phyloP scores from a whole-genome alignment of 2,329 filamentous ascomycete genomes.

The Penicillium aurantiogriseum region DNA sequence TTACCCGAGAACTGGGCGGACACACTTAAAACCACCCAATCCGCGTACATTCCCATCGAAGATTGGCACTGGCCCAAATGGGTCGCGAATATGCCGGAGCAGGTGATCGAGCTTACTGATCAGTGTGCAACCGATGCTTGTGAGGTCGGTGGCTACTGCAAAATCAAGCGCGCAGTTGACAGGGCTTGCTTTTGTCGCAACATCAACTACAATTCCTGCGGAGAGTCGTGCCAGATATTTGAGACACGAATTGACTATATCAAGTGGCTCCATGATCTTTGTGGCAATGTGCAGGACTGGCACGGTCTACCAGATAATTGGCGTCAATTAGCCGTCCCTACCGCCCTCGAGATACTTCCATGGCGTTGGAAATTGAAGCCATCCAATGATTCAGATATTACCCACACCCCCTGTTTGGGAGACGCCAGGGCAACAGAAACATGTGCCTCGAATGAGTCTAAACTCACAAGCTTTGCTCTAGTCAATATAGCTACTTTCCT shows the following conservation, averaged over 20 bases:
- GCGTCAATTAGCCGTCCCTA: neutral
- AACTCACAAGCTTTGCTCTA: neutral
- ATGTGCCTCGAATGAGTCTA: neutral
- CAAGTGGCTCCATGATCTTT: neutral
- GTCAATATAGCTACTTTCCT: constrained; percentile 1
- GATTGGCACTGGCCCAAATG: neutral
- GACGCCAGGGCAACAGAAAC: neutral
- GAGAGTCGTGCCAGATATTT: neutral
- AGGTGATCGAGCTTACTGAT: neutral
- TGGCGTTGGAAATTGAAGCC: neutral
- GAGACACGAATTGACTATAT: neutral
- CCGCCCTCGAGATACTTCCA: neutral
- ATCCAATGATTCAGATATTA: neutral
- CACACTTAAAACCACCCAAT: neutral
- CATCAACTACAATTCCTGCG: neutral
- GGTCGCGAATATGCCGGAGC: neutral
- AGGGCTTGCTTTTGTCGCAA: neutral
- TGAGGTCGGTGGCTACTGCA: neutral
- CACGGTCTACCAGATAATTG: neutral
- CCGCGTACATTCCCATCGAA: neutral
- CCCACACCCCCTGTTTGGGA: neutral
- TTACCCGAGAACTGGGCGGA: neutral
- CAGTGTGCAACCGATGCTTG: constrained; percentile 1
- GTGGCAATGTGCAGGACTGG: neutral
- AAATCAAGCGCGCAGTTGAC: neutral